phyloP scores from a whole-genome alignment of 208 protist genomes.

The Paratrypanosoma confusum region DNA sequence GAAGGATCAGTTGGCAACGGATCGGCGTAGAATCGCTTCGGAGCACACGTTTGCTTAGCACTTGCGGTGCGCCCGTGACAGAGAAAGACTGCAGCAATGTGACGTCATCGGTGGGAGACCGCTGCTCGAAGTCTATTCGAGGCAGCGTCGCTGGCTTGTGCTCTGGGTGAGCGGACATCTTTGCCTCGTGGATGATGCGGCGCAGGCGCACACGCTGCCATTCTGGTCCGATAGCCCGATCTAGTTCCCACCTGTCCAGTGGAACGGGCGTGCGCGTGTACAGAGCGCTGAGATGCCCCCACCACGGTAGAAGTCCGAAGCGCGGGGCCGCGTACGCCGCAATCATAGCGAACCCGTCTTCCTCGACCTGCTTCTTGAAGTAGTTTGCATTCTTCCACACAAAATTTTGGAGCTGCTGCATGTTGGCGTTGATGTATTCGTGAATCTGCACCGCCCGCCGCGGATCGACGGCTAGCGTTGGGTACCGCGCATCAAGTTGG shows the following conservation, averaged over 20 bases:
- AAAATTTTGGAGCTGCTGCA: slow-evolving; percentile 5
- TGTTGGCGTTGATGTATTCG: neutral
- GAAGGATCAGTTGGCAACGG: slow-evolving; percentile 14
- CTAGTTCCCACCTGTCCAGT: slow-evolving; percentile 17
- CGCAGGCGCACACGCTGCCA: slow-evolving; percentile 16
- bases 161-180: neutral
- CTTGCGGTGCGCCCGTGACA: slow-evolving; percentile 17
- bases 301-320: slow-evolving; percentile 19
- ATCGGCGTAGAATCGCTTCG: slow-evolving; percentile 1
- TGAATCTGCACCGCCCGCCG: slow-evolving; percentile 1
- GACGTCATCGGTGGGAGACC: slow-evolving; percentile 10
- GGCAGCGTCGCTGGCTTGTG: slow-evolving; percentile 1
- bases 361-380: slow-evolving; percentile 8
- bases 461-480: neutral
- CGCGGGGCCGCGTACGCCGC: slow-evolving; percentile 15
- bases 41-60: neutral
- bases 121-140: slow-evolving; percentile 3
- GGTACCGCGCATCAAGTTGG: too few species aligned
- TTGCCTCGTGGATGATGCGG: slow-evolving; percentile 12
- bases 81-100: slow-evolving; percentile 11
- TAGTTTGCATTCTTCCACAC: neutral
- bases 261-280: slow-evolving; percentile 6
- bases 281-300: slow-evolving; percentile 10
- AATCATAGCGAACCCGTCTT: slow-evolving; percentile 10
- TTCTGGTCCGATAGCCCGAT: slow-evolving; percentile 16